Evolutionary conservation across 768 basidiomycete genomes (phyloP), one percentile per base, ranked within the genome.

Genomic region (Lactarius deliciosus): DNA sequence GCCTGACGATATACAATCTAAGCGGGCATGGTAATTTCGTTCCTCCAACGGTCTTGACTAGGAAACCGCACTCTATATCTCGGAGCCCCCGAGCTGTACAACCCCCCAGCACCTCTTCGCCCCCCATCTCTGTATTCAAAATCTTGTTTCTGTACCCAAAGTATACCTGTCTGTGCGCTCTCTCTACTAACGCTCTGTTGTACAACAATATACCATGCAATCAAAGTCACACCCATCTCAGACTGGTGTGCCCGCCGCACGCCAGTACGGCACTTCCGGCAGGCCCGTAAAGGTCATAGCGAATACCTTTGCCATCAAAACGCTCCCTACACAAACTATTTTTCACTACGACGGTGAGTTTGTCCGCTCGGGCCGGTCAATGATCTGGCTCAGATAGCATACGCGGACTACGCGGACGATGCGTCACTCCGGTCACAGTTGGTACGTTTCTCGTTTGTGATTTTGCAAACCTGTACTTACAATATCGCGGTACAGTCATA

Each of bases 331-430:
- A 0, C n/a, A 67, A 20, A 58, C 65, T 2, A 59, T 69, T 30
- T 59, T 30, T 20, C 68, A 69, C 7, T 69, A 68, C 6, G 68
- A 69, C 28, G 65, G 68, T 69, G 57, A 57, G 61, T 45, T n/a
- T 61, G 0, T 7, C 28, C 34, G 25, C 38, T 54, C 65, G 28
- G 32, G 30, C 60, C 30, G 32, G n/a, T 61, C 20, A 28, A 16
- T 18, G 16, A 30, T 22, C n/a, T 18, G 6, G 16, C 3, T 16
- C 41, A 8, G 7, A 28, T 8, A 13, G 32, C 45, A 13, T 45
- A 45, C 32, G 16, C 28, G 38, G 13, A 16, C 13, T 45, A 45
- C 32, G 16, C 28, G 38, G 13, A 16, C 13, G 38, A n/a, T 15
- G 43, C 47, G 25, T 62, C 25, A 25, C 15, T 30, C 36, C 40